phyloP scores from a whole-genome alignment of 2,329 filamentous ascomycete species.

The Penicillium olsonii region DNA sequence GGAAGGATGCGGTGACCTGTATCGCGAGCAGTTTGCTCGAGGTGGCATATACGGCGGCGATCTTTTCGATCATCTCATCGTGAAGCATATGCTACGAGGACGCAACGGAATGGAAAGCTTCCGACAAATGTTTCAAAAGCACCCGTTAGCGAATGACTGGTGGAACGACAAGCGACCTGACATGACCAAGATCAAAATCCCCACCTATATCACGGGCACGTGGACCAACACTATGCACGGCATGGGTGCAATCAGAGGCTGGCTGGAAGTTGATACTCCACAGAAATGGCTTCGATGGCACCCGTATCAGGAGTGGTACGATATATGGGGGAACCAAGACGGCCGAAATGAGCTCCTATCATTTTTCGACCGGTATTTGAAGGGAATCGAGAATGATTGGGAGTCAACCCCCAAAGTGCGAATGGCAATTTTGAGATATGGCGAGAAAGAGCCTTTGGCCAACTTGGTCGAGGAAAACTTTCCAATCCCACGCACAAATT shows the following conservation, averaged over 20 bases:
- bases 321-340: conserved; percentile 41
- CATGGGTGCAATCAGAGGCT: conserved; percentile 41
- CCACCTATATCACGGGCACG: conserved; percentile 38
- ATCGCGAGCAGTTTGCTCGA: conserved; percentile 49
- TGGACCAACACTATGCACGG: conserved; percentile 38
- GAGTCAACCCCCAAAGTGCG: conserved; percentile 50
- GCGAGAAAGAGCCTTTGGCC: conserved; percentile 28
- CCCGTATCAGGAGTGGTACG: conserved; percentile 50
- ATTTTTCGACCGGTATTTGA: conserved; percentile 53
- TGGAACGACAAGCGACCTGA: conserved; percentile 44
- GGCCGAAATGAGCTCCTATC: conserved; percentile 39
- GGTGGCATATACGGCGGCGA: conserved; percentile 44
- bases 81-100: conserved; percentile 40
- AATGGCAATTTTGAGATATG: conserved; percentile 44
- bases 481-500: conserved; percentile 37
- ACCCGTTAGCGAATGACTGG: conserved; percentile 34
- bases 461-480: conserved; percentile 38
- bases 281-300: conserved; percentile 50
- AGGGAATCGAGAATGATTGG: conserved; percentile 48
- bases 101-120: conserved; percentile 43
- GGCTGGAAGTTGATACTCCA: conserved; percentile 37
- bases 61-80: conserved; percentile 44
- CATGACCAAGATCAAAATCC: conserved; percentile 37
- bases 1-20: conserved; percentile 52
- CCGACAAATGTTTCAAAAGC: conserved; percentile 44